A percentile compares a stretch with the other conserved stretches of the same genome.
phyloP scores from a whole-genome alignment of 1,284 basidiomycete species.

The Ustilago lituana region DNA sequence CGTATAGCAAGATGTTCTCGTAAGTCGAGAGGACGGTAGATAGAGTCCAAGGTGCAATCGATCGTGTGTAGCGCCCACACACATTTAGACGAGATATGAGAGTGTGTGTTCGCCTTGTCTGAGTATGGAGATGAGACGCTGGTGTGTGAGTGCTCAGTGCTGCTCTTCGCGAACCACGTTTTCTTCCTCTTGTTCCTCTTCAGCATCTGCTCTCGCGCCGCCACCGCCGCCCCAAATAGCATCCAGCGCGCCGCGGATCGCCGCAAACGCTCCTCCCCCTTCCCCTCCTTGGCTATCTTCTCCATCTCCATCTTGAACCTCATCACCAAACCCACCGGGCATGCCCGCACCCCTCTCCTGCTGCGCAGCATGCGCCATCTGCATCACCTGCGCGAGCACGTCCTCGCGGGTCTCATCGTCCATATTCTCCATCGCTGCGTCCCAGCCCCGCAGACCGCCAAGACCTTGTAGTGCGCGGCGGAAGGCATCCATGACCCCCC shows the following conservation, averaged over 20 bases:
- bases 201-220: neutral
- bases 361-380: constrained; percentile 29
- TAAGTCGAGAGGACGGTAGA: constrained; percentile 2
- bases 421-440: constrained; percentile 51
- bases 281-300: constrained; percentile 13
- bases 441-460: constrained; percentile 40
- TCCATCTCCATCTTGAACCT: constrained; percentile 3
- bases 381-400: constrained; percentile 51
- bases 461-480: constrained; percentile 35
- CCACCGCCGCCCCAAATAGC: constrained; percentile 35
- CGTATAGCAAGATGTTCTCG: constrained; percentile 69
- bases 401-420: constrained; percentile 59
- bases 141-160: neutral
- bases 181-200: constrained; percentile 4
- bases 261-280: constrained; percentile 27
- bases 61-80: no score
- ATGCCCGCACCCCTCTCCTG: constrained; percentile 18
- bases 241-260: constrained; percentile 32
- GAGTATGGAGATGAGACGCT: no score
- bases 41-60: no score
- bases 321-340: constrained; percentile 35
- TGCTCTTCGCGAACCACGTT: constrained; percentile 3
- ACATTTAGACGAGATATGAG: no score
- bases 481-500: constrained; percentile 37
- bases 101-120: no score